phyloP scores from a whole-genome alignment of 2,329 filamentous ascomycete genomes.

The Arthrobotrys sphaeroides region DNA sequence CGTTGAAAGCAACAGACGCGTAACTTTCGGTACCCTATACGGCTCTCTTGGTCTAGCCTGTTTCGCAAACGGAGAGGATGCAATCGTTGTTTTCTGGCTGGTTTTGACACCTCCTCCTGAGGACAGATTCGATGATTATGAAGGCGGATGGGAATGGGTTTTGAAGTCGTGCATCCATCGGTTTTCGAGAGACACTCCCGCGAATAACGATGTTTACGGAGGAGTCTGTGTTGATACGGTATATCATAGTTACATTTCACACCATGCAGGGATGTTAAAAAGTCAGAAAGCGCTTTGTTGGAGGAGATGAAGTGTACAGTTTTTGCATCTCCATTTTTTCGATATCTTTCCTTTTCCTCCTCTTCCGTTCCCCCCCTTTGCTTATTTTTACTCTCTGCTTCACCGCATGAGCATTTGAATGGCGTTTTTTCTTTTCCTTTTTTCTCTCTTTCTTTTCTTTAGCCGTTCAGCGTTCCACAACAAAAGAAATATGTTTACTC shows the following conservation, averaged over 20 bases:
- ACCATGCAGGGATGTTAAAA: background rate
- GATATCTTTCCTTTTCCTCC: background rate
- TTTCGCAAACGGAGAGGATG: background rate
- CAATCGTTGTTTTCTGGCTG: background rate
- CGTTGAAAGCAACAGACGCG: background rate
- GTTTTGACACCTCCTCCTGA: background rate
- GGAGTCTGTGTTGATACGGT: background rate
- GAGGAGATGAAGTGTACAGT: background rate
- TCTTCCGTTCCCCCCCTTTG: background rate
- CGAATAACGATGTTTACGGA: background rate
- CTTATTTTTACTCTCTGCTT: conserved; percentile 1
- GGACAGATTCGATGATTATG: background rate
- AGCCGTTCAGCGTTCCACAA: background rate
- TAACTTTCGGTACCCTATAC: background rate
- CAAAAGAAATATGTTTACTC: background rate
- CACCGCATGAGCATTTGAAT: conserved; percentile 7
- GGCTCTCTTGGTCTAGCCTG: background rate
- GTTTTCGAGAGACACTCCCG: background rate
- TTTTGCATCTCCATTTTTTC: background rate
- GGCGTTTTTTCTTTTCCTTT: conserved; percentile 8
- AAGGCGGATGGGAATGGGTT: background rate
- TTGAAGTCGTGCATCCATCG: background rate
- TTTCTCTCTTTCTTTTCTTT: background rate
- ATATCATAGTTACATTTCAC: background rate
- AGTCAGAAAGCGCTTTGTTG: background rate